Evolutionary conservation across 148 eudicot genomes (phyloP).

Genomic region (Pharnaceum exiguum): DNA sequence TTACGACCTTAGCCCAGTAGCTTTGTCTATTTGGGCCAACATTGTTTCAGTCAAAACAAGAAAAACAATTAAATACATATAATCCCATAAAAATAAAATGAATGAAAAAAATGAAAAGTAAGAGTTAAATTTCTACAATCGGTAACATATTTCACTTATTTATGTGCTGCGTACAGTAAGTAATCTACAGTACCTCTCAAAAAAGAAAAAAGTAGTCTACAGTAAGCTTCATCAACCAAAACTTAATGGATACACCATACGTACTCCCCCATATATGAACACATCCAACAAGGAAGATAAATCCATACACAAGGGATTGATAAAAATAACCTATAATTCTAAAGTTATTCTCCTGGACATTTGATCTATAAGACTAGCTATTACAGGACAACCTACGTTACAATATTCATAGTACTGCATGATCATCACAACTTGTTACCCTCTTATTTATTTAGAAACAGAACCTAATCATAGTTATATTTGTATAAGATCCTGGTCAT

Average conservation of each 20-base stretch:
- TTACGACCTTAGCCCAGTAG: too few relatives aligned
- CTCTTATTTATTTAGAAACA: background rate
- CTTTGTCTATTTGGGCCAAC: too few relatives aligned
- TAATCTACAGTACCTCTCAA: background rate
- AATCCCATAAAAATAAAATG: too few relatives aligned
- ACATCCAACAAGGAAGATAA: slow-evolving; percentile 10
- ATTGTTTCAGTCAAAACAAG: too few relatives aligned
- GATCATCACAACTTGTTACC: background rate
- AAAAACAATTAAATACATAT: too few relatives aligned
- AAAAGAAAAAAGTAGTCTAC: background rate
- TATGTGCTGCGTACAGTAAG: too few relatives aligned
- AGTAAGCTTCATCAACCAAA: slow-evolving; percentile 14
- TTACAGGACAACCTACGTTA: background rate
- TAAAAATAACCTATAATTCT: slow-evolving; percentile 13
- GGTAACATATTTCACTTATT: too few relatives aligned
- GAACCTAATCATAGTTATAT: background rate
- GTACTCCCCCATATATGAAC: slow-evolving; percentile 7
- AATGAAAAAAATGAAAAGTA: too few relatives aligned
- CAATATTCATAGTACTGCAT: background rate
- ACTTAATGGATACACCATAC: slow-evolving; percentile 9
- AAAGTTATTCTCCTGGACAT: too few relatives aligned
- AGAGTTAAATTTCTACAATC: too few relatives aligned
- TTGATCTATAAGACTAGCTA: background rate
- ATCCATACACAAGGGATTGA: slow-evolving; percentile 12
- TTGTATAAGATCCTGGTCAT: background rate